A percentile compares a stretch with the other conserved stretches of the same genome.
phyloP scores from a whole-genome alignment of 192 early-diverging fungal genomes.

The Backusella westeae region DNA sequence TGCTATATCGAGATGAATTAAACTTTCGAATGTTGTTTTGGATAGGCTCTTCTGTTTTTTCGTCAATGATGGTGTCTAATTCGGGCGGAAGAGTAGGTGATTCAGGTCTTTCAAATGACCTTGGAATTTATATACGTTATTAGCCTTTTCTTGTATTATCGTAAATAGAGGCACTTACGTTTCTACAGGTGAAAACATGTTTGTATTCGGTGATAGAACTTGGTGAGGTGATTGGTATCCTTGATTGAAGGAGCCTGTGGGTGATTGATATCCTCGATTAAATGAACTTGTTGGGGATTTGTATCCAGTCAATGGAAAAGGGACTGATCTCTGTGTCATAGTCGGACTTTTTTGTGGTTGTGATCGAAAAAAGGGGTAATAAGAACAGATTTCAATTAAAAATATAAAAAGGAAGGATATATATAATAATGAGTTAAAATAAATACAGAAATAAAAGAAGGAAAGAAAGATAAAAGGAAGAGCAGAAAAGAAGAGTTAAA shows the following conservation, averaged over 20 bases:
- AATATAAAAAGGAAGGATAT: neutral
- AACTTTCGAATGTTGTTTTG: neutral
- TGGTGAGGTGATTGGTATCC: neutral
- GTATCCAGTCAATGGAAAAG: neutral
- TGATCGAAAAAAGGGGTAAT: neutral
- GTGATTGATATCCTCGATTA: neutral
- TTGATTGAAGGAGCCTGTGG: neutral
- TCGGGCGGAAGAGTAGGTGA: slow-evolving; percentile 24
- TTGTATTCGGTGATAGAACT: neutral
- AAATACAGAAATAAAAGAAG: neutral
- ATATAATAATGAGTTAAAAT: neutral
- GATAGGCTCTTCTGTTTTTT: neutral
- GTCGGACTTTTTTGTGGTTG: neutral
- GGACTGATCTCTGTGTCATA: neutral
- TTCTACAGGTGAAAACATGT: neutral
- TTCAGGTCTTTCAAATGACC: slow-evolving; percentile 23
- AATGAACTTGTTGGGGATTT: neutral
- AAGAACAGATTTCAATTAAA: neutral
- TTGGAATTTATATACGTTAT: neutral
- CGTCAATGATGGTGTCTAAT: neutral
- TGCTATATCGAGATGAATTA: neutral
- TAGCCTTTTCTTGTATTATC: neutral
- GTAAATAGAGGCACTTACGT: neutral
- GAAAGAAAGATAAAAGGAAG: neutral
- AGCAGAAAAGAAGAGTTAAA: neutral